Conservation (phyloP, 2,329 filamentous ascomycete genomes). For the Apiospora sp. region DNA sequence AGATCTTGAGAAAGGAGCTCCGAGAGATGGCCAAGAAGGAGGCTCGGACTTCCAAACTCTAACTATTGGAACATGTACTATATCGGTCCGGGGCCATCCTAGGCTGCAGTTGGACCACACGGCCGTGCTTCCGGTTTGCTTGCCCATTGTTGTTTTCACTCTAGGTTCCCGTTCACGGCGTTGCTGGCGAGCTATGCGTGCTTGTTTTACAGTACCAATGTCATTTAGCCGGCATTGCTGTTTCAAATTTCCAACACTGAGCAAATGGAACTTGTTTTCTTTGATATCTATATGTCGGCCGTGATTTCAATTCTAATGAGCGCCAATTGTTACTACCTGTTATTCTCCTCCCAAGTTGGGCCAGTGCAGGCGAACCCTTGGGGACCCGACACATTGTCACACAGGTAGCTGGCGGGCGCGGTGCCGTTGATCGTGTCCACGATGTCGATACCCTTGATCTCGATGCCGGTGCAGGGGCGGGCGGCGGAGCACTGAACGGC, state of each 20-base stretch:
- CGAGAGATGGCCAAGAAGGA: slow-evolving; percentile 39
- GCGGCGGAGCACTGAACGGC: slow-evolving; percentile 22
- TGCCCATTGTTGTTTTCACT: background rate
- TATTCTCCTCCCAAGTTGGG: slow-evolving; percentile 27
- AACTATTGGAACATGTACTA: background rate
- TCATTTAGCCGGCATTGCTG: background rate
- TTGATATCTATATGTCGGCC: background rate
- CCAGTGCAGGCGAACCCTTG: slow-evolving; percentile 26
- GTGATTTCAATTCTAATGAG: background rate
- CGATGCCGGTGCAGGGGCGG: slow-evolving; percentile 23
- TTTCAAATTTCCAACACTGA: background rate
- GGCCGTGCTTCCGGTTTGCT: no score
- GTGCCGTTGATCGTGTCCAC: slow-evolving; percentile 27
- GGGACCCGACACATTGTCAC: slow-evolving; percentile 23
- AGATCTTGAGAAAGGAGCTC: slow-evolving; percentile 45
- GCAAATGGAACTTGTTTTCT: background rate
- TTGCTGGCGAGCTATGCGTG: background rate
- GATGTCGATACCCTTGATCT: slow-evolving; percentile 25
- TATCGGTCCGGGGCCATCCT: background rate
- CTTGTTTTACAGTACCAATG: background rate
- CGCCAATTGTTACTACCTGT: slow-evolving; percentile 1
- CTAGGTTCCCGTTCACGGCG: background rate
- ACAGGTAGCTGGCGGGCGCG: slow-evolving; percentile 25
- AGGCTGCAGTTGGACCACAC: no score
- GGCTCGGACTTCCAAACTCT: slow-evolving; percentile 33